Evolutionary conservation across 495 filamentous ascomycete genomes (phyloP), one percentile per base, ranked within the genome.

Genomic region (Talaromyces borbonicus): DNA sequence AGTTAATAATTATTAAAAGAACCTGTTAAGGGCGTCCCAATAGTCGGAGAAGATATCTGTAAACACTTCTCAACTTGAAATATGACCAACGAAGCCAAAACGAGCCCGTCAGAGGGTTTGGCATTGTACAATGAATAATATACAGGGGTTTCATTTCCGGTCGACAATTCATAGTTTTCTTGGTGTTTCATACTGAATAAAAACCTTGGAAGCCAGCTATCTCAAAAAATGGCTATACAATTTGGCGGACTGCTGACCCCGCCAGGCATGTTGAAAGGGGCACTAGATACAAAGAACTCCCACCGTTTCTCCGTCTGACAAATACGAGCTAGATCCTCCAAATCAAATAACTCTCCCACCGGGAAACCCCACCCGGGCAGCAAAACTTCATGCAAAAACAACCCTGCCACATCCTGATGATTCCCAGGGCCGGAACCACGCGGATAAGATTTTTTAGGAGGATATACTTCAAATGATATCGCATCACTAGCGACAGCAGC

Each of bases 341-440:
- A 56, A 56, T 79, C 70, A 58, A 75, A 79, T 41, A 78, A 55
- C 56, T 80, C 76, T 0, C 76, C 75, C 48, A 80, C 73, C 9
- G 76, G 76, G 55, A 70, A 62, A 1, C 77, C 76, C 73, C 72
- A 80, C 47, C 71, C 69, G 19, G 63, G 67, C 8, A 80, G 59
- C 1, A 77, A 52, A 56, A 68, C 73, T 46, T 80, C 66, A 54
- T 78, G 74, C 33, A 79, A 47, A 30, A 64, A 58, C 3, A 66
- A 23, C 1, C 42, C 42, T 22, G 30, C 15, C 42, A 44, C 42
- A 11, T 25, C 24, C 8, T 16, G 11, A 36, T 62, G 54, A n/a
- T n/a, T n/a, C n/a, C n/a, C n/a, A n/a, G n/a, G n/a, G n/a, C 53
- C 52, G 27, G 43, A 52, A 33, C 61, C 56, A n/a, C 60, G 60